Base-by-base conservation (phyloP, 768 basidiomycete species). In the Galerina sulciceps region DNA sequence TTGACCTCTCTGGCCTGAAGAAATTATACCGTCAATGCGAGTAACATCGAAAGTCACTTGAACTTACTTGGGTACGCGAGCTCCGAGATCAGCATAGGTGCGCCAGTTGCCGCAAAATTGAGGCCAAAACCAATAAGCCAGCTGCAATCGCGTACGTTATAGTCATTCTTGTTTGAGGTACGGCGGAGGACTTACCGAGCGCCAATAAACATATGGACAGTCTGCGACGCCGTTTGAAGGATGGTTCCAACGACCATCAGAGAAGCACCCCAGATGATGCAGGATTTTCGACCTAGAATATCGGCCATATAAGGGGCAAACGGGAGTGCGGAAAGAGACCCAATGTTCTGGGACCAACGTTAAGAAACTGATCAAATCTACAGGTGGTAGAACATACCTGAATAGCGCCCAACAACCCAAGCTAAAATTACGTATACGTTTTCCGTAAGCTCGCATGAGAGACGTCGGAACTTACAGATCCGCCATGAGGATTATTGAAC, bases 31-130 rank as follows among this genome's bases (percentile, higher is more conserved):
- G n/a, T n/a, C n/a, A n/a, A n/a, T n/a, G n/a, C n/a, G n/a, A n/a
- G n/a, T n/a, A n/a, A n/a, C n/a, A n/a, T n/a, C n/a, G n/a, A n/a
- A n/a, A n/a, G n/a, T n/a, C n/a, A n/a, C n/a, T n/a, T n/a, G n/a
- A n/a, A n/a, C n/a, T n/a, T n/a, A n/a, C n/a, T 77, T 4, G 90
- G 90, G 70, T 86, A 91, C 1, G 90, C 81, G 14, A 92, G 71
- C 72, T 92, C 91, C 31, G 89, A 86, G 53, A 91, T 85, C 60
- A 92, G 69, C 65, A 91, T 77, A 3, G 90, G 90, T 15, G 90
- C 88, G 36, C 88, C 83, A 60, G 85, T 84, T 18, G 81, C 81
- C 36, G 85, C 84, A 59, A 87, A 86, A 1, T 84, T 85, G 10
- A 88, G 71, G 43, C 87, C 87, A 67, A 88, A 87, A 0, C 87